phyloP scores from a whole-genome alignment of 768 basidiomycete species.

The Amanita molliuscula region DNA sequence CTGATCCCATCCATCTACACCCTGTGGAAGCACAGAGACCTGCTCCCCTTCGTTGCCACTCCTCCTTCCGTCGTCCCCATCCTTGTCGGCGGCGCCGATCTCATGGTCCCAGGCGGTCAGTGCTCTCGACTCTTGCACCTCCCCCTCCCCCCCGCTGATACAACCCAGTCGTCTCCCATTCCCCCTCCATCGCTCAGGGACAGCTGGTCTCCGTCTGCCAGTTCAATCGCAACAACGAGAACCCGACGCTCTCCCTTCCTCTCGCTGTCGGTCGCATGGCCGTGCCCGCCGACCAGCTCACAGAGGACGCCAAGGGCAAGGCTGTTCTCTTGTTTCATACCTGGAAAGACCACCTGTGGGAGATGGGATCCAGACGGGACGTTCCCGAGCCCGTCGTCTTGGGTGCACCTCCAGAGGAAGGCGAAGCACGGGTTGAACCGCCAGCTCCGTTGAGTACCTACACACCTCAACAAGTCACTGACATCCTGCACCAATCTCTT shows the following conservation, averaged over 20 bases:
- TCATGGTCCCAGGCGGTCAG: slow-evolving; percentile 83
- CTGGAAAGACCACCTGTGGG: slow-evolving; percentile 71
- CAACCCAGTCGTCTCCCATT: slow-evolving; percentile 46
- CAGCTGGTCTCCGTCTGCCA: slow-evolving; percentile 59
- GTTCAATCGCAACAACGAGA: slow-evolving; percentile 24
- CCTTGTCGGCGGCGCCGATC: slow-evolving; percentile 71
- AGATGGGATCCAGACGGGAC: slow-evolving; percentile 55
- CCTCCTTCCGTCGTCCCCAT: slow-evolving; percentile 62
- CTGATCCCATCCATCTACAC: slow-evolving; percentile 79
- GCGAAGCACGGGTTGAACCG: slow-evolving; percentile 10
- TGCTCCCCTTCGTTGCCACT: slow-evolving; percentile 66
- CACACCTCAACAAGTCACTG: slow-evolving; percentile 39
- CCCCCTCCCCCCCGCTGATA: slow-evolving; percentile 9
- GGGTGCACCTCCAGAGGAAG: slow-evolving; percentile 10
- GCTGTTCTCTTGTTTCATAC: slow-evolving; percentile 65
- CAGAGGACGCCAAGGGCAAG: slow-evolving; percentile 52
- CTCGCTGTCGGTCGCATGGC: slow-evolving; percentile 74
- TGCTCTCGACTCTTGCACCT: slow-evolving; percentile 2
- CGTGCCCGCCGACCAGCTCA: slow-evolving; percentile 37
- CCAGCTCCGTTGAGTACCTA: slow-evolving; percentile 12
- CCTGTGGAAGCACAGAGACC: slow-evolving; percentile 60
- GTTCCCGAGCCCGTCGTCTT: slow-evolving; percentile 34
- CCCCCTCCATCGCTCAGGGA: slow-evolving; percentile 28
- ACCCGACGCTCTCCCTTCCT: slow-evolving; percentile 37
- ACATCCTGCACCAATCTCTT: slow-evolving; percentile 48